Conservation (phyloP, 192 early-diverging fungal genomes). For the Coemansia sp. region DNA sequence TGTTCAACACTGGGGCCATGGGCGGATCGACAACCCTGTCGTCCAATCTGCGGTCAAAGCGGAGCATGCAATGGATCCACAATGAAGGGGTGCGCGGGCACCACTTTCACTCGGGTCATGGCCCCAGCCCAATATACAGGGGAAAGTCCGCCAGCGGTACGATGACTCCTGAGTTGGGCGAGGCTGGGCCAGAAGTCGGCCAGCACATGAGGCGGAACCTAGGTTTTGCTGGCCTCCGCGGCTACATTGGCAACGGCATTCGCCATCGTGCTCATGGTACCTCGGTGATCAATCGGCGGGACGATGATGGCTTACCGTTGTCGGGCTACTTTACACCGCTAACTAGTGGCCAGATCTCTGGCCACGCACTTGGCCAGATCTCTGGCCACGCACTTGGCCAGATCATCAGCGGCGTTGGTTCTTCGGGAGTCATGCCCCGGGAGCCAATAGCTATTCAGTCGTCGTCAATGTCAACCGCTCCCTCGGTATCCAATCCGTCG, state of each 20-base stretch:
- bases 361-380: constrained; percentile 13
- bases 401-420: constrained; percentile 5
- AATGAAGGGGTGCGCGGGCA: constrained; percentile 32
- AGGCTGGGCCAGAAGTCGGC: not conserved
- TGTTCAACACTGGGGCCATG: constrained; percentile 20
- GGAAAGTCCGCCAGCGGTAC: constrained; percentile 27
- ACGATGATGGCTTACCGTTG: constrained; percentile 15
- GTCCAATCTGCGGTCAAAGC: constrained; percentile 35
- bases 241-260: constrained; percentile 43
- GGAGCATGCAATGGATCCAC: constrained; percentile 32
- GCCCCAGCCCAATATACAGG: constrained; percentile 31
- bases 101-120: constrained; percentile 15
- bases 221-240: constrained; percentile 46
- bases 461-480: constrained; percentile 32
- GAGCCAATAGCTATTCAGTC: constrained; percentile 27
- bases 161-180: constrained; percentile 27
- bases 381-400: constrained; percentile 11
- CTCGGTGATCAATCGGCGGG: constrained; percentile 4
- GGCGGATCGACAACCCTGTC: constrained; percentile 27
- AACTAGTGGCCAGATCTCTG: constrained; percentile 9
- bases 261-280: constrained; percentile 18
- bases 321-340: constrained; percentile 34
- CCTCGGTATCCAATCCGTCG: constrained; percentile 7
- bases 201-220: constrained; percentile 31
- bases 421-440: constrained; percentile 38